Evolutionary conservation across 108 stramenopile genomes (phyloP).

Genomic region (Nannochloropsis gaditana): DNA sequence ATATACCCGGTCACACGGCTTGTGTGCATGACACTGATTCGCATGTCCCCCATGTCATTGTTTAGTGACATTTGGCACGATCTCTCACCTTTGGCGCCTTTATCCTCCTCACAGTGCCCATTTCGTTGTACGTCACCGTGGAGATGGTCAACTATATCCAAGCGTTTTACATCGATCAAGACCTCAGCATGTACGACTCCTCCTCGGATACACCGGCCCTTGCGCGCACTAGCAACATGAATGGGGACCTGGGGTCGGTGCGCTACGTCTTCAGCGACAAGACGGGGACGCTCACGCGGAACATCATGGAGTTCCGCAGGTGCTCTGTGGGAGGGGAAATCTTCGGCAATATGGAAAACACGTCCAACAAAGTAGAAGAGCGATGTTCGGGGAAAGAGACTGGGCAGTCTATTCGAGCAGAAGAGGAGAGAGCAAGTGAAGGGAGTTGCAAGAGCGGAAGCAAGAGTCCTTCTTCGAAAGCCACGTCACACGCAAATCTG

Average conservation of each 20-base stretch:
- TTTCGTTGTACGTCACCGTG: slow-evolving; percentile 60
- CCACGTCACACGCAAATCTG: too few relatives aligned
- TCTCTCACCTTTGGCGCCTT: background rate
- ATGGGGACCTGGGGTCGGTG: slow-evolving; percentile 55
- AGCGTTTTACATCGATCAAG: slow-evolving; percentile 52
- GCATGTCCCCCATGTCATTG: too few relatives aligned
- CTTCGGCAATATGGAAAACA: slow-evolving; percentile 59
- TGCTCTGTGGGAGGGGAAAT: slow-evolving; percentile 76
- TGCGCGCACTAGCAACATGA: slow-evolving; percentile 54
- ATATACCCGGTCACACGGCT: too few relatives aligned
- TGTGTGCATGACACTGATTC: too few relatives aligned
- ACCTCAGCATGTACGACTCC: slow-evolving; percentile 49
- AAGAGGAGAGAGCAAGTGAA: background rate
- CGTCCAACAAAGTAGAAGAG: too few relatives aligned
- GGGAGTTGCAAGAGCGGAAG: background rate
- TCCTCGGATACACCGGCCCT: slow-evolving; percentile 55
- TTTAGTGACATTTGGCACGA: background rate
- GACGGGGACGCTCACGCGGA: slow-evolving; percentile 89
- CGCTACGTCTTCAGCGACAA: slow-evolving; percentile 58
- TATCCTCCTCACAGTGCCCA: slow-evolving; percentile 50
- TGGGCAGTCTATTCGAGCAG: background rate
- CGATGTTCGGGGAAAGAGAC: background rate
- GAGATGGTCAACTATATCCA: slow-evolving; percentile 59
- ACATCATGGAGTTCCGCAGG: slow-evolving; percentile 94
- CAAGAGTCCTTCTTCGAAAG: background rate